Conservation (phyloP, 2,329 filamentous ascomycete genomes). For the Macroventuria anomochaeta region DNA sequence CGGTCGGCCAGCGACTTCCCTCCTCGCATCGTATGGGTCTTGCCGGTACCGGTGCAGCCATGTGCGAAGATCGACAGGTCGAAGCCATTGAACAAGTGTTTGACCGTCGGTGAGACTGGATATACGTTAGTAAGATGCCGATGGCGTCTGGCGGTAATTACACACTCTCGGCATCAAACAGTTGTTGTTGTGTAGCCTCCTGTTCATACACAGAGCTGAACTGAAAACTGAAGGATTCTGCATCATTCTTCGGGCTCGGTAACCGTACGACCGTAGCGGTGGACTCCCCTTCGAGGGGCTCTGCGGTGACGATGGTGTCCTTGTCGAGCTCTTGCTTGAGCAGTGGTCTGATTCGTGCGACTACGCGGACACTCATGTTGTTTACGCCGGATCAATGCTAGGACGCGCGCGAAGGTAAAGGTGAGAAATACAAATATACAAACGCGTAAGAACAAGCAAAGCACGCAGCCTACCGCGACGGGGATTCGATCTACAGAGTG, state of each 20-base stretch:
- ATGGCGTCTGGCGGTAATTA: slow-evolving; percentile 3
- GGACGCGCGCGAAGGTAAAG: slow-evolving; percentile 14
- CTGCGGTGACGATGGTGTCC: slow-evolving; percentile 80
- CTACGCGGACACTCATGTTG: slow-evolving; percentile 74
- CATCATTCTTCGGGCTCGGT: slow-evolving; percentile 90
- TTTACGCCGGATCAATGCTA: slow-evolving; percentile 19
- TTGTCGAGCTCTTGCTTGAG: slow-evolving; percentile 84
- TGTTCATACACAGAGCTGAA: slow-evolving; percentile 94
- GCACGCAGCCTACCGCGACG: slow-evolving; percentile 38
- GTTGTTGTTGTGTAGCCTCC: slow-evolving; percentile 77
- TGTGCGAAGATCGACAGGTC: slow-evolving; percentile 82
- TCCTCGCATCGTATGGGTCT: slow-evolving; percentile 95
- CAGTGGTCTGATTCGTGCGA: slow-evolving; percentile 88
- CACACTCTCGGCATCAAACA: slow-evolving; percentile 88
- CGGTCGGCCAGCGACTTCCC: slow-evolving; percentile 84
- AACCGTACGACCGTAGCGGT: slow-evolving; percentile 76
- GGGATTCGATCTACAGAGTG: slow-evolving; percentile 30
- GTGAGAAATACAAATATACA: slow-evolving; percentile 28
- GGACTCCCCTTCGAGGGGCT: slow-evolving; percentile 50
- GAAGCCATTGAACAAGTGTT: slow-evolving; percentile 87
- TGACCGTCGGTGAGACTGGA: slow-evolving; percentile 84
- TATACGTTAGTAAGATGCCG: slow-evolving; percentile 25
- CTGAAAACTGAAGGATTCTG: slow-evolving; percentile 89
- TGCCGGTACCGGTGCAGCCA: slow-evolving; percentile 90
- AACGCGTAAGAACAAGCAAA: slow-evolving; percentile 42